Evolutionary conservation across 345 rosid genomes (phyloP).

Genomic region (Hibiscus trionum): DNA sequence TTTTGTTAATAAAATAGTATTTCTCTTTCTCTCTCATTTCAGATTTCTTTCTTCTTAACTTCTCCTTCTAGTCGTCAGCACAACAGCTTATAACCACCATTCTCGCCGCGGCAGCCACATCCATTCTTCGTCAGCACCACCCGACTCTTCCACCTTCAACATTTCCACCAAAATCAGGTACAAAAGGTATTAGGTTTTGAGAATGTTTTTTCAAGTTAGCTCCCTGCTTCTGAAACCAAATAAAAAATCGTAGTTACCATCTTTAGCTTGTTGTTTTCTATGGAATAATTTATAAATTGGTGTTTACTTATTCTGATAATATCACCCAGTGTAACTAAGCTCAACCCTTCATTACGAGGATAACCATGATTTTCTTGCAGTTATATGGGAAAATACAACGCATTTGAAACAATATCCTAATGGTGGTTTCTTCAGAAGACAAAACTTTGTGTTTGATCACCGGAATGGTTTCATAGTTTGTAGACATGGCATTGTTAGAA

Average conservation of each 20-base stretch:
- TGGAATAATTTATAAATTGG: not conserved
- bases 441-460: slow-evolving; percentile 90
- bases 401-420: slow-evolving; percentile 79
- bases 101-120: too few species aligned
- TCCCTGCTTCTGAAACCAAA: slow-evolving; percentile 7
- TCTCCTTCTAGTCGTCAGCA: too few species aligned
- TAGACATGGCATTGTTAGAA: not conserved
- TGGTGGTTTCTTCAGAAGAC: slow-evolving; percentile 88
- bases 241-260: not conserved
- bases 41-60: too few species aligned
- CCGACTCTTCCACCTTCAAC: too few species aligned
- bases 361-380: slow-evolving; percentile 30
- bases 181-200: slow-evolving; percentile 83
- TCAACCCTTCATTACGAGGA: slow-evolving; percentile 4
- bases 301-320: slow-evolving; percentile 3
- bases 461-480: slow-evolving; percentile 40
- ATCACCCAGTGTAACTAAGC: not conserved
- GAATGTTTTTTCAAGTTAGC: slow-evolving; percentile 67
- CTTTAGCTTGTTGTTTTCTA: not conserved
- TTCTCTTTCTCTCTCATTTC: too few species aligned
- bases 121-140: too few species aligned
- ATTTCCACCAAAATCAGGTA: slow-evolving; percentile 26
- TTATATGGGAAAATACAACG: slow-evolving; percentile 89
- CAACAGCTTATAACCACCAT: too few species aligned
- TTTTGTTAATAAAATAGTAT: too few species aligned